Evolutionary conservation across 2,329 filamentous ascomycete species (phyloP).

Genomic region (Xylariaceae sp.): DNA sequence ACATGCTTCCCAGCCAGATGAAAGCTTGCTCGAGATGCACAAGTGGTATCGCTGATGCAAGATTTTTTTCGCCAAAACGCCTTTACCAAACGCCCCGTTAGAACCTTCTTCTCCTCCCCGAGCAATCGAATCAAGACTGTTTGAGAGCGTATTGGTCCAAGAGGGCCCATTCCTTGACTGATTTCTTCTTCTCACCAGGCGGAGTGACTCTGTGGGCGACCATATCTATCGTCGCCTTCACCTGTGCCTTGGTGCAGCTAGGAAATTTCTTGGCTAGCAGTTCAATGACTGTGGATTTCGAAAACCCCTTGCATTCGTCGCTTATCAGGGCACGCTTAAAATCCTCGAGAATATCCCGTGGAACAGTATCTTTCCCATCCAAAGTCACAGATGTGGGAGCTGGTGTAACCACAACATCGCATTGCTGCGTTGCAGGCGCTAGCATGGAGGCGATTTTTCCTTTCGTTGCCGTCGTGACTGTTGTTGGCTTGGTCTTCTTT

Average conservation of each 20-base stretch:
- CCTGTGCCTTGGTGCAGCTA: slow-evolving; percentile 61
- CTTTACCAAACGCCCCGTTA: slow-evolving; percentile 7
- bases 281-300: slow-evolving; percentile 70
- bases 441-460: slow-evolving; percentile 19
- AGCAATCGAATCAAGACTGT: background rate
- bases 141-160: slow-evolving; percentile 14
- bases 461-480: slow-evolving; percentile 6
- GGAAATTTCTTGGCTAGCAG: slow-evolving; percentile 70
- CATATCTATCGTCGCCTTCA: slow-evolving; percentile 63
- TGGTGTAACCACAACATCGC: slow-evolving; percentile 10
- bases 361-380: slow-evolving; percentile 40
- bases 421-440: slow-evolving; percentile 16
- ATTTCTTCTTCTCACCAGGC: slow-evolving; percentile 45
- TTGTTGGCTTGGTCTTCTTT: slow-evolving; percentile 29
- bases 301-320: slow-evolving; percentile 52
- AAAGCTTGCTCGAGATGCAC: slow-evolving; percentile 6
- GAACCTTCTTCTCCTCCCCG: slow-evolving; percentile 3
- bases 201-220: slow-evolving; percentile 54
- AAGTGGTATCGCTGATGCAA: slow-evolving; percentile 11
- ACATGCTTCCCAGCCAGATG: slow-evolving; percentile 2
- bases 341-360: slow-evolving; percentile 52
- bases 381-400: slow-evolving; percentile 3
- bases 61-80: too few relatives aligned
- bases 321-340: slow-evolving; percentile 68
- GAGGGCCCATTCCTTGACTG: slow-evolving; percentile 47